Conservation (phyloP, 192 early-diverging fungal genomes). For the Linnemannia elongata region DNA sequence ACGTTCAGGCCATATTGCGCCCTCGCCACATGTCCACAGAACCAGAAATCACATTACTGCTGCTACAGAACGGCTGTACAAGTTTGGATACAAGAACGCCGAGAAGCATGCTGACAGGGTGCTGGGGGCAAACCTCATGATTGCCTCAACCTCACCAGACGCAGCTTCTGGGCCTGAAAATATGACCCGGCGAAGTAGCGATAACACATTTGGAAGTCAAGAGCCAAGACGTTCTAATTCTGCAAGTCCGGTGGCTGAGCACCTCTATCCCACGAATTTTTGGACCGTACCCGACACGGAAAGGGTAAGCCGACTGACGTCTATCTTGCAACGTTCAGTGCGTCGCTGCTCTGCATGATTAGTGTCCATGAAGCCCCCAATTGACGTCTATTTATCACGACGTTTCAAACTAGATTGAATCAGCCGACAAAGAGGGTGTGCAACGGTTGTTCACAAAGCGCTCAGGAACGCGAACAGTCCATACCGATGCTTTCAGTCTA, state of each 20-base stretch:
- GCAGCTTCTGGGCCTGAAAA: not conserved
- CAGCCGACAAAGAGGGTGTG: conserved; percentile 22
- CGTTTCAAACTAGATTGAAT: conserved; percentile 20
- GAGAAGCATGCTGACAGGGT: not conserved
- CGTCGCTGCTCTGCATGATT: not conserved
- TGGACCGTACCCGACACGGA: conserved; percentile 27
- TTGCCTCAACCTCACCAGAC: not conserved
- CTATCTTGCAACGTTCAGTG: too few relatives aligned
- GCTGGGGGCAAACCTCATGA: not conserved
- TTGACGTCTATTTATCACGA: not conserved
- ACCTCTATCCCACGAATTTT: conserved; percentile 13
- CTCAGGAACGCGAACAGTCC: not conserved
- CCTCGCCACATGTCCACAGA: not conserved
- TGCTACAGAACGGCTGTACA: not conserved
- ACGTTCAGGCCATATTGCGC: not conserved
- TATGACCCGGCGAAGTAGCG: not conserved
- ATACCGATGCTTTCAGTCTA: conserved; percentile 26
- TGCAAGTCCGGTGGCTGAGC: not conserved
- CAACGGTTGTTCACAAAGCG: conserved; percentile 12
- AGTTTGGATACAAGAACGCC: not conserved
- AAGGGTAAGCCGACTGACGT: conserved; percentile 13
- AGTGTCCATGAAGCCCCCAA: not conserved
- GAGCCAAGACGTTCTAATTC: not conserved
- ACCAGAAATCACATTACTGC: not conserved
- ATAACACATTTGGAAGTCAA: not conserved